A percentile compares a stretch with the other conserved stretches of the same genome.
phyloP scores from a whole-genome alignment of 805 yeast genomes.

The Wickerhamiella vanderwaltii region DNA sequence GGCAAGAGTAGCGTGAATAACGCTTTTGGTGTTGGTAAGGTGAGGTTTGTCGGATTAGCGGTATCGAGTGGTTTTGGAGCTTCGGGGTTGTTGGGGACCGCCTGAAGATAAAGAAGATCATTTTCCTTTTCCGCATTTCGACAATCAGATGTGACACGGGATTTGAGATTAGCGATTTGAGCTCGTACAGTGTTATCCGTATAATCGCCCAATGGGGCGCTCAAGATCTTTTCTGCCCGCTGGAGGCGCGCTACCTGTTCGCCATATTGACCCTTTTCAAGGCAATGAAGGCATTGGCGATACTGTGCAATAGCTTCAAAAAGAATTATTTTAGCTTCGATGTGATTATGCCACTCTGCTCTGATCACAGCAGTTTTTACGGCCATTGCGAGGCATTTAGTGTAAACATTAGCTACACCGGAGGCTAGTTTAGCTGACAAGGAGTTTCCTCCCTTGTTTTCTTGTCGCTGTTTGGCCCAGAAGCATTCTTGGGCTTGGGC shows the following conservation, averaged over 20 bases:
- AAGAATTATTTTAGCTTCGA: constrained; percentile 47
- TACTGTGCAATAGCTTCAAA: constrained; percentile 62
- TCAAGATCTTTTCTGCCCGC: constrained; percentile 25
- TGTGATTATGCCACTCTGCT: constrained; percentile 53
- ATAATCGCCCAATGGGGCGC: constrained; percentile 31
- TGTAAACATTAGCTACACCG: constrained; percentile 50
- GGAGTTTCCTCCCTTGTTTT: constrained; percentile 39
- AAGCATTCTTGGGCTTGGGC: constrained; percentile 84
- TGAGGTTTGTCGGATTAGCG: neutral
- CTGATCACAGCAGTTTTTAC: constrained; percentile 40
- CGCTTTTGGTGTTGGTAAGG: neutral
- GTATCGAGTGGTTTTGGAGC: constrained; percentile 20
- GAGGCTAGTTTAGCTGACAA: constrained; percentile 51
- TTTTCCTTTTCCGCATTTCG: constrained; percentile 62
- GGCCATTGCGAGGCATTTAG: constrained; percentile 33
- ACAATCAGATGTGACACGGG: constrained; percentile 37
- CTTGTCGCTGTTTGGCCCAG: constrained; percentile 58
- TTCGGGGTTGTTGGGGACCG: constrained; percentile 38
- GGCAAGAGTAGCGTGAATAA: constrained; percentile 61
- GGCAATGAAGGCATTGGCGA: constrained; percentile 43
- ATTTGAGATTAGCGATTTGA: constrained; percentile 39
- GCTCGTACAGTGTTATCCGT: constrained; percentile 23
- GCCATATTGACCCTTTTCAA: constrained; percentile 47
- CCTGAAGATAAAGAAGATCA: constrained; percentile 61
- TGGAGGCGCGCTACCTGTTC: constrained; percentile 51